Evolutionary conservation across 176 grass and related monocot species (phyloP).

Genomic region (Microstegium vimineum): DNA sequence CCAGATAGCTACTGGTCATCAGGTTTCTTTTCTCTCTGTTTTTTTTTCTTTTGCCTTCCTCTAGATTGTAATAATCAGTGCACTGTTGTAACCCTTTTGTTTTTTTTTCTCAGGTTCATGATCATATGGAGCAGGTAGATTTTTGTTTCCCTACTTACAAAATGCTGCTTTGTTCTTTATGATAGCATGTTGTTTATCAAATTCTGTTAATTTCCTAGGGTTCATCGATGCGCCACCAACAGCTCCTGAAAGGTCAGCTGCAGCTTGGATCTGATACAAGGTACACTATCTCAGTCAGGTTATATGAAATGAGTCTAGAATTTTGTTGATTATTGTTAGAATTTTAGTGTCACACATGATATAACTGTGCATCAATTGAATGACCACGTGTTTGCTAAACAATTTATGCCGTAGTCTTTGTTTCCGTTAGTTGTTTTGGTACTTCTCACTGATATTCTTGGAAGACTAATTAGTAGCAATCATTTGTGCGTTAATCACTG

Average conservation of each 20-base stretch:
- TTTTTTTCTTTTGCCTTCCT: neutral
- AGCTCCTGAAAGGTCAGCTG: constrained; percentile 78
- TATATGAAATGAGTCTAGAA: neutral
- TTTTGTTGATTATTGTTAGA: constrained; percentile 16
- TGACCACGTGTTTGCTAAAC: constrained; percentile 21
- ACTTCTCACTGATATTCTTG: constrained; percentile 1
- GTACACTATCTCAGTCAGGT: constrained; percentile 39
- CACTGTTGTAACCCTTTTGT: constrained; percentile 2
- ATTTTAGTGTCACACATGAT: neutral
- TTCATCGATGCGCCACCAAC: constrained; percentile 75
- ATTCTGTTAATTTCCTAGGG: constrained; percentile 37
- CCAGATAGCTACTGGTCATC: constrained; percentile 50
- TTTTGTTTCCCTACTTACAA: neutral
- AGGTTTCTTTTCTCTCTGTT: constrained; percentile 13
- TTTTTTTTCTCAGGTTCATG: constrained; percentile 54
- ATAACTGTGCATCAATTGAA: constrained; percentile 13
- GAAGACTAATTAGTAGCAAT: constrained; percentile 34
- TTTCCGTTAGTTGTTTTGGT: constrained; percentile 17
- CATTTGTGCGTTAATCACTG: constrained; percentile 36
- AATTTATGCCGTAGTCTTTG: neutral
- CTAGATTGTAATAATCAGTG: neutral
- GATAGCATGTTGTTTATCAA: neutral
- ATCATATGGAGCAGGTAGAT: constrained; percentile 57
- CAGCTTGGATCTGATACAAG: constrained; percentile 74
- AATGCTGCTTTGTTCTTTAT: neutral